Base-by-base conservation (phyloP, 164 flowering plant species). In the Cinnamomum chago region DNA sequence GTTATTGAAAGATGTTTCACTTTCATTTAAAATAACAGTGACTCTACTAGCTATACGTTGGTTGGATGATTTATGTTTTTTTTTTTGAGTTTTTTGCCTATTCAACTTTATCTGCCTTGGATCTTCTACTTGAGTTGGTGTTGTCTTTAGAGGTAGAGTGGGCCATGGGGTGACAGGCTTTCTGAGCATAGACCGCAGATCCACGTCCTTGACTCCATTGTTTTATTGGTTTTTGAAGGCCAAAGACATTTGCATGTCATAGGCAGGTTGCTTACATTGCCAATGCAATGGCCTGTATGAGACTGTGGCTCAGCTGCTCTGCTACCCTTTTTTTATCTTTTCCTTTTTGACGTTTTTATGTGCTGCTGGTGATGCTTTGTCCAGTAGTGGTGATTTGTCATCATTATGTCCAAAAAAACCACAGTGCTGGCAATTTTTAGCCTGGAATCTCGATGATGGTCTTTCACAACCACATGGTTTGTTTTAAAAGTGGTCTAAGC, bases 81-180 rank as follows among this genome's bases (percentile, higher is more conserved):
- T 18, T 55, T 55, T 20, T 3, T 1, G 2, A n/a, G 0, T 24
- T n/a, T 24, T 24, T 1, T 62, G 7, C 10, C 5, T 62, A 65
- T 27, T 70, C 14, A 6, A 60, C 72, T 78, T 25, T 60, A 55
- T 72, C 62, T 76, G 3, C 73, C 17, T 73, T 70, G 72, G 62
- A 65, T 75, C 65, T 35, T 70, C 70, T 75, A 20, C 28, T 67
- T 78, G 72, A 73, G 71, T 58, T 65, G 71, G 52, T 70, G 55
- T 52, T 50, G 67, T 75, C 77, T 69, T 75, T 77, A 58, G 67
- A 77, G 72, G 70, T 15, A 1, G n/a, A 60, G 71, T n/a, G 71
- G 69, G 20, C 35, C 70, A 51, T 5, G 30, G 13, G 30, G 67
- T n/a, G 55, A 62, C 58, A 62, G 68, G 27, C 15, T 72, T 62